Conservation (phyloP, 441 rosid species). For the Bruguiera hainesii region DNA sequence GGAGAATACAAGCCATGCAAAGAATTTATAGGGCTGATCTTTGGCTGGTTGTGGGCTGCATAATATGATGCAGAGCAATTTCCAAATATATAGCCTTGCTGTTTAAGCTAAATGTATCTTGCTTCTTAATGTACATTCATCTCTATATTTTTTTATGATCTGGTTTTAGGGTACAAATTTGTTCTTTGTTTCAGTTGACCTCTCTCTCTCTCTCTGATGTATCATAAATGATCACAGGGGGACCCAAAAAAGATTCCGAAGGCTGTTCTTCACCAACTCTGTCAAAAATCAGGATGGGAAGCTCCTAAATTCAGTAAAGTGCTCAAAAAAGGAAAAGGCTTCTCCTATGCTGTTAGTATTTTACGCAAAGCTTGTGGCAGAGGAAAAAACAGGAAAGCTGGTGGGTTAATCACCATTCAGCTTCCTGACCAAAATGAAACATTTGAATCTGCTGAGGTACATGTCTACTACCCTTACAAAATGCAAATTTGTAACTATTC, state of each 20-base stretch:
- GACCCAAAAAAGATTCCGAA: slow-evolving; percentile 73
- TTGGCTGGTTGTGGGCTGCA: not conserved
- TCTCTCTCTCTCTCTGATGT: slow-evolving; percentile 16
- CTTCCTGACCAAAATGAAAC: slow-evolving; percentile 63
- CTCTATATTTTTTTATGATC: slow-evolving; percentile 11
- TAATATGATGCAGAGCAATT: slow-evolving; percentile 9
- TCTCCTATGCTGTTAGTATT: slow-evolving; percentile 69
- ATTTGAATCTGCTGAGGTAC: slow-evolving; percentile 73
- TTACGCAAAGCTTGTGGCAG: slow-evolving; percentile 88
- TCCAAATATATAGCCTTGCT: too few species aligned
- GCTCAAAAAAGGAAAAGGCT: slow-evolving; percentile 38
- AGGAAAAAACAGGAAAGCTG: slow-evolving; percentile 90
- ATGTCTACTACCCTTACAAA: slow-evolving; percentile 14
- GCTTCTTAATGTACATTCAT: not conserved
- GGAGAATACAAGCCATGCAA: not conserved
- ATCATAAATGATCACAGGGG: slow-evolving; percentile 48
- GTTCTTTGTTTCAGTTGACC: not conserved
- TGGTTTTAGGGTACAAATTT: slow-evolving; percentile 2
- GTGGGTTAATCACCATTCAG: slow-evolving; percentile 73
- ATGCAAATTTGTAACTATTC: slow-evolving; percentile 7
- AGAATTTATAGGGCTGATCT: slow-evolving; percentile 9
- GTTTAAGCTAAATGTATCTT: too few species aligned
- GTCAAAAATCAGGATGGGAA: slow-evolving; percentile 93
- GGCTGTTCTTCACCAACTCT: slow-evolving; percentile 86
- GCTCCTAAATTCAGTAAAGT: slow-evolving; percentile 88